These are phyloP conservation scores for Zychaea mexicana DNA, from an alignment of 371 early-diverging fungal genomes.

Conservation along the genomic window DNA sequence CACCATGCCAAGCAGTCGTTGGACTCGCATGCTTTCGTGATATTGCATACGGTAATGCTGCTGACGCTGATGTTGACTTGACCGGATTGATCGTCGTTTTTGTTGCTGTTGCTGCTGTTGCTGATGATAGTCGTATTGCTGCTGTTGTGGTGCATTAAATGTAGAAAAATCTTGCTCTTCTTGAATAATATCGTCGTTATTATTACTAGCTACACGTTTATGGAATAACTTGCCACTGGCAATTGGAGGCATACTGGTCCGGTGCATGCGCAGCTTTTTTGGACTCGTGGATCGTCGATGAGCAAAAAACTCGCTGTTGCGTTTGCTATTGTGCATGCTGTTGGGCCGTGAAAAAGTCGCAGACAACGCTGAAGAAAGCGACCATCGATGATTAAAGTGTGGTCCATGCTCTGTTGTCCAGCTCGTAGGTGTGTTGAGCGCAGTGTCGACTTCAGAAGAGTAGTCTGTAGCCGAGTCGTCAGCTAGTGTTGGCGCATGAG, in stretches of 20 bases:
- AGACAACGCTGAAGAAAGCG: slow-evolving; percentile 7
- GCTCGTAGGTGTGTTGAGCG: slow-evolving; percentile 9
- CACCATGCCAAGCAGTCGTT: neutral
- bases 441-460: slow-evolving; percentile 7
- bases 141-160: neutral
- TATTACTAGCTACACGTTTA: neutral
- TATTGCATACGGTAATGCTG: neutral
- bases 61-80: neutral
- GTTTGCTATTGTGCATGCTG: neutral
- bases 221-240: neutral
- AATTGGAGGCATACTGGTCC: neutral
- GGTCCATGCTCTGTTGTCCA: slow-evolving; percentile 1
- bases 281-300: neutral
- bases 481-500: neutral
- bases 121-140: neutral
- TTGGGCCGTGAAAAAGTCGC: slow-evolving; percentile 5
- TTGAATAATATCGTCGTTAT: neutral
- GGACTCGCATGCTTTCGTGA: slow-evolving; percentile 1
- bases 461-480: neutral
- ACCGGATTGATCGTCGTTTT: neutral
- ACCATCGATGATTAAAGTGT: slow-evolving; percentile 2
- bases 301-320: neutral
- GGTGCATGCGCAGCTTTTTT: neutral
- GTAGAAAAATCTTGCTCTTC: neutral
- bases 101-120: neutral